Conservation (phyloP, 176 grass and related monocot species). For the Chrysopogon serrulatus region DNA sequence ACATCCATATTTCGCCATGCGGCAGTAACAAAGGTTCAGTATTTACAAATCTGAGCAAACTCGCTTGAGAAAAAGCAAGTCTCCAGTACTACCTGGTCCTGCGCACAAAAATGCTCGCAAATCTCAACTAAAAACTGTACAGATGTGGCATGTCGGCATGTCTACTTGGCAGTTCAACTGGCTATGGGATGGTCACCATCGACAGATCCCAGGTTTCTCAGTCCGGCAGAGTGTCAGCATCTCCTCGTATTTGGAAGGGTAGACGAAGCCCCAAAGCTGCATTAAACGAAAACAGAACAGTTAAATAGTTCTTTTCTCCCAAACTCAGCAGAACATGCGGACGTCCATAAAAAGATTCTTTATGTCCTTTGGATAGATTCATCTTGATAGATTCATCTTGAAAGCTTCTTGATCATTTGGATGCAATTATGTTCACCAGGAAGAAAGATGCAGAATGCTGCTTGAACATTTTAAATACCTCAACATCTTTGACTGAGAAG, state of each 20-base stretch:
- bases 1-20: neutral
- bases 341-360: neutral
- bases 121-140: slow-evolving; percentile 35
- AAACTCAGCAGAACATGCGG: neutral
- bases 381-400: neutral
- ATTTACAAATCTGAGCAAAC: slow-evolving; percentile 13
- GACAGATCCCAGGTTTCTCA: slow-evolving; percentile 70
- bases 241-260: slow-evolving; percentile 86
- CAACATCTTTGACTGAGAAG: slow-evolving; percentile 87
- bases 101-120: neutral
- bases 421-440: neutral
- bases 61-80: slow-evolving; percentile 1
- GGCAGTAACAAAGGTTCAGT: slow-evolving; percentile 4
- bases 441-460: neutral
- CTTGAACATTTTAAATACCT: slow-evolving; percentile 47
- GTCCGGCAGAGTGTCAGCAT: slow-evolving; percentile 64
- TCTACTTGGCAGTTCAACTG: neutral
- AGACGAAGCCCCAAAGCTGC: slow-evolving; percentile 98
- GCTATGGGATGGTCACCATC: slow-evolving; percentile 43
- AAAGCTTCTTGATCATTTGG: neutral
- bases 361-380: no score
- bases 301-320: neutral
- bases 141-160: neutral
- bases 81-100: neutral
- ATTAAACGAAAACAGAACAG: slow-evolving; percentile 4